phyloP scores from a whole-genome alignment of 257 asterid genomes.

The Gentiana dahurica region DNA sequence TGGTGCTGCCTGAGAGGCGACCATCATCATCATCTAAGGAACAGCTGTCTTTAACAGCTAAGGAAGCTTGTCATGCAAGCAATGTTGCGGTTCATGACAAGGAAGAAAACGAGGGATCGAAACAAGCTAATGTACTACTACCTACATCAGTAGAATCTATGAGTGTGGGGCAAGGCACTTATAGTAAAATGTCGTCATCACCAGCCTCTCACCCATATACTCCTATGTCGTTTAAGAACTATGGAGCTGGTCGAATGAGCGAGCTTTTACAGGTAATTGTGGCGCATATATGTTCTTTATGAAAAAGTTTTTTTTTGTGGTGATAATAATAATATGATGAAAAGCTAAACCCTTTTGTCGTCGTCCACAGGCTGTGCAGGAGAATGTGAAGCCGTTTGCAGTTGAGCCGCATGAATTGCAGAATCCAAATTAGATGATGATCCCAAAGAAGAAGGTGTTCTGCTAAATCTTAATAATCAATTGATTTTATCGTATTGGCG shows the following conservation, averaged over 20 bases:
- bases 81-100: conserved; percentile 17
- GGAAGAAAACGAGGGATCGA: conserved; percentile 23
- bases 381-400: conserved; percentile 28
- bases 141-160: conserved; percentile 16
- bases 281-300: no score
- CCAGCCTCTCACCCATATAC: conserved; percentile 22
- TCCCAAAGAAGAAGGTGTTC: no score
- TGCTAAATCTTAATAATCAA: no score
- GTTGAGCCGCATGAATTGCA: no score
- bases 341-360: not conserved
- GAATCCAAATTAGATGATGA: no score
- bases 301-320: no score
- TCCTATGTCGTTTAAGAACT: conserved; percentile 30
- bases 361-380: conserved; percentile 67
- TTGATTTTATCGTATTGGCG: no score
- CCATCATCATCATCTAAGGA: conserved; percentile 19
- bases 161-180: conserved; percentile 28
- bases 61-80: conserved; percentile 14
- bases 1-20: conserved; percentile 43
- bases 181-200: conserved; percentile 28
- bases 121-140: conserved; percentile 12
- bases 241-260: conserved; percentile 75
- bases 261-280: conserved; percentile 71
- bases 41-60: conserved; percentile 18
- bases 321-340: no score